phyloP scores from a whole-genome alignment of 2,329 filamentous ascomycete genomes.

The Fusarium chaquense region DNA sequence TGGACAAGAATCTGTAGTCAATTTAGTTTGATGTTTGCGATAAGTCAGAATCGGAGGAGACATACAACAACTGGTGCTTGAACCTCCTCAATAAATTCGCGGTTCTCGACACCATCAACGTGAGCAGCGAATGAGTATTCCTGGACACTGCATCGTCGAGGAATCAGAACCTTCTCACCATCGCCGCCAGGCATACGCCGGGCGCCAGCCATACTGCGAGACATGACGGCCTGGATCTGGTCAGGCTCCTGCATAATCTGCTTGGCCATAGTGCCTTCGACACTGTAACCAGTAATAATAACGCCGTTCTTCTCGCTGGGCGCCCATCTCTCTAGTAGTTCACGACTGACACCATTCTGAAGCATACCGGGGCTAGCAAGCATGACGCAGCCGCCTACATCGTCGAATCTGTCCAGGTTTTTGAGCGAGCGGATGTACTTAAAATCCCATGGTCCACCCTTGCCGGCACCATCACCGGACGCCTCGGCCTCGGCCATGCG shows the following conservation, averaged over 20 bases:
- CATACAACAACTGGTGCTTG: conserved; percentile 90
- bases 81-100: conserved; percentile 96
- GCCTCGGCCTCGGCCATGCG: conserved; percentile 91
- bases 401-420: conserved; percentile 94
- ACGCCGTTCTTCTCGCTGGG: conserved; percentile 98
- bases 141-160: conserved; percentile 89
- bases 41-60: conserved; percentile 44
- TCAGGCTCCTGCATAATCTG: conserved; percentile 95
- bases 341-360: conserved; percentile 93
- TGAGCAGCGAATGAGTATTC: conserved; percentile 97
- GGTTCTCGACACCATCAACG: conserved; percentile 94
- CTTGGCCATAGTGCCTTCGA: conserved; percentile 98
- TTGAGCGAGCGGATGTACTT: conserved; percentile 92
- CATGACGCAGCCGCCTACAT: conserved; percentile 96
- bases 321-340: conserved; percentile 94
- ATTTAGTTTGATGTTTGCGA: conserved; percentile 16
- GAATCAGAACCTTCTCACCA: conserved; percentile 90
- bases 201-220: conserved; percentile 72
- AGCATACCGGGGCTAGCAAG: conserved; percentile 98
- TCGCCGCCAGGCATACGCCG: conserved; percentile 74
- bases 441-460: conserved; percentile 96
- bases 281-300: conserved; percentile 97
- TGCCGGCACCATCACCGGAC: conserved; percentile 77
- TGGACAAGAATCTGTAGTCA: conserved; percentile 85
- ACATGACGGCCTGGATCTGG: conserved; percentile 94